Conservation (phyloP, 495 filamentous ascomycete species). For the Schizothecium vesticola region DNA sequence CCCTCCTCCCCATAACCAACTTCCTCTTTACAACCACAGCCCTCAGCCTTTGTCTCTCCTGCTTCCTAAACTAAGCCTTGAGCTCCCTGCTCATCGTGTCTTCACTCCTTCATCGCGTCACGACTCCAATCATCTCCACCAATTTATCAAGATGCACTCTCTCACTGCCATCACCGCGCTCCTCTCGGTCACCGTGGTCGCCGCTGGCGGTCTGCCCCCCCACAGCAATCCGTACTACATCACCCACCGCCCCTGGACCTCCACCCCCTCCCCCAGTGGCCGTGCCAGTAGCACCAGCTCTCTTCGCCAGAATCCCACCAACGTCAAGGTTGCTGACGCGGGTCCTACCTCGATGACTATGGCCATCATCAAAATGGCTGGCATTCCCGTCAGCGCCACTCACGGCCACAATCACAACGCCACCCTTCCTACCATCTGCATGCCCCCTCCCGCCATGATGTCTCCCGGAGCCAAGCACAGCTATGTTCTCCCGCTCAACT, state of each 20-base stretch:
- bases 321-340: background rate
- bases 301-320: background rate
- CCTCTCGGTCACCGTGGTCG: background rate
- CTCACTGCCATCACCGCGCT: background rate
- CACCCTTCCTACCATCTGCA: background rate
- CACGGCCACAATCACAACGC: background rate
- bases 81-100: background rate
- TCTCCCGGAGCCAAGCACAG: background rate
- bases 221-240: background rate
- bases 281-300: too few species aligned
- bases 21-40: background rate
- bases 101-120: background rate
- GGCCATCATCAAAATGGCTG: background rate
- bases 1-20: background rate
- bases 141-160: background rate
- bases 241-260: background rate
- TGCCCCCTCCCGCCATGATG: background rate
- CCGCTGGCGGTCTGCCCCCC: background rate
- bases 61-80: background rate
- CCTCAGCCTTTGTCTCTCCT: background rate
- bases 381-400: background rate
- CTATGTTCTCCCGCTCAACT: background rate
- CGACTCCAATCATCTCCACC: background rate
- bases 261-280: background rate
- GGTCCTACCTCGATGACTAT: background rate